Conservation (phyloP, 108 stramenopile genomes). For the Poteriospumella lacustris region DNA sequence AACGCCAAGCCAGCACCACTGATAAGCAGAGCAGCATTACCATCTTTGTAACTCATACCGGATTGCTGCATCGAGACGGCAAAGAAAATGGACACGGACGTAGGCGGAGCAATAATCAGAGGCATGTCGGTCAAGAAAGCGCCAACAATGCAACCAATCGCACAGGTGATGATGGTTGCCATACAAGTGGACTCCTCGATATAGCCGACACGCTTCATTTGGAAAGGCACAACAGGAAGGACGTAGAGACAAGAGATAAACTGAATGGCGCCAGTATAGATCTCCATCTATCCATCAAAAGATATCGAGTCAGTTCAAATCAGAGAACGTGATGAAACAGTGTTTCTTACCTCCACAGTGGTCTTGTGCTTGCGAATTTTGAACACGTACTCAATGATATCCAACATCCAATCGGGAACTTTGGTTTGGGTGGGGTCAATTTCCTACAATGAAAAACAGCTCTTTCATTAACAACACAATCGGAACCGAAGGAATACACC, state of each 20-base stretch:
- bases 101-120: constrained; percentile 22
- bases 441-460: background rate
- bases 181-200: background rate
- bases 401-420: background rate
- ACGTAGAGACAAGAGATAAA: constrained; percentile 29
- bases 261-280: constrained; percentile 20
- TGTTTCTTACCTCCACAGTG: constrained; percentile 11
- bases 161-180: constrained; percentile 9
- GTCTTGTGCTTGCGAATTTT: background rate
- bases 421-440: background rate
- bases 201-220: constrained; percentile 13
- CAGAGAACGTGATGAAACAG: background rate
- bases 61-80: constrained; percentile 16
- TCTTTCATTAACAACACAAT: too few species aligned
- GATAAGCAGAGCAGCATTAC: constrained; percentile 13
- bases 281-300: background rate
- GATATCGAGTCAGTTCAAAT: background rate
- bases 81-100: constrained; percentile 20
- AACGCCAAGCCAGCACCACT: constrained; percentile 11
- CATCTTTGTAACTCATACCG: background rate
- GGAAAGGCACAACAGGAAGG: constrained; percentile 12
- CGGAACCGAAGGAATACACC: too few species aligned
- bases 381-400: background rate
- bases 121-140: constrained; percentile 23
- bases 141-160: constrained; percentile 10